phyloP scores from a whole-genome alignment of 192 early-diverging fungal species.

The Coemansia sp. region DNA sequence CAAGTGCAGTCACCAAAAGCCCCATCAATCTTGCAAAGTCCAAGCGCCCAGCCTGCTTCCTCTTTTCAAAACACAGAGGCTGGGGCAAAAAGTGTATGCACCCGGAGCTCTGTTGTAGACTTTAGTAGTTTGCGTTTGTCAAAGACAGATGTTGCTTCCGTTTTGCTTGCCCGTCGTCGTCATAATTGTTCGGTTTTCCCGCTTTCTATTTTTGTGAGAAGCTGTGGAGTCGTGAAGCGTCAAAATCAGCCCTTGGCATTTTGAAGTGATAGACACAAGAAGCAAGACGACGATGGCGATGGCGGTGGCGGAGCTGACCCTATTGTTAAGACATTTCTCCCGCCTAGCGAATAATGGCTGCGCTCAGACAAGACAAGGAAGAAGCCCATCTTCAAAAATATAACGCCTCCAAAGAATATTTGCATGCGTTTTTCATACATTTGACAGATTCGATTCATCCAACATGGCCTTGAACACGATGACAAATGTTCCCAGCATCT shows the following conservation, averaged over 20 bases:
- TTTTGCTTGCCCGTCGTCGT: too few species aligned
- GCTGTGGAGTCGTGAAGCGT: too few species aligned
- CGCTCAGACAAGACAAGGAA: not conserved
- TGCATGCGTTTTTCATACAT: not conserved
- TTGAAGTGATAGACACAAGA: not conserved
- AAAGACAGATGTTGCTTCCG: not conserved
- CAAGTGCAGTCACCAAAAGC: conserved; percentile 3
- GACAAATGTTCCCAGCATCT: not conserved
- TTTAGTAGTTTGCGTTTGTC: not conserved
- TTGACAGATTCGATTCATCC: not conserved
- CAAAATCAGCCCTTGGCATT: not conserved
- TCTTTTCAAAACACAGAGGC: not conserved
- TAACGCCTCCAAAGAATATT: not conserved
- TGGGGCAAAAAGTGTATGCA: not conserved
- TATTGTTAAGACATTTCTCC: not conserved
- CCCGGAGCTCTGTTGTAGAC: not conserved
- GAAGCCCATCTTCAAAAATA: too few species aligned
- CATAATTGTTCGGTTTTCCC: too few species aligned
- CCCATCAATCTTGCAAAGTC: conserved; percentile 4
- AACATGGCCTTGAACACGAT: not conserved
- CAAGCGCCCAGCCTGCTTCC: not conserved
- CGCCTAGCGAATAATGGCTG: not conserved
- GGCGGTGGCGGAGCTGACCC: conserved; percentile 17
- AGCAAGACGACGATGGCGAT: not conserved
- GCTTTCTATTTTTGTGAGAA: too few species aligned